Base-by-base conservation (phyloP, 2,329 filamentous ascomycete genomes). In the Parafenestella ontariensis region DNA sequence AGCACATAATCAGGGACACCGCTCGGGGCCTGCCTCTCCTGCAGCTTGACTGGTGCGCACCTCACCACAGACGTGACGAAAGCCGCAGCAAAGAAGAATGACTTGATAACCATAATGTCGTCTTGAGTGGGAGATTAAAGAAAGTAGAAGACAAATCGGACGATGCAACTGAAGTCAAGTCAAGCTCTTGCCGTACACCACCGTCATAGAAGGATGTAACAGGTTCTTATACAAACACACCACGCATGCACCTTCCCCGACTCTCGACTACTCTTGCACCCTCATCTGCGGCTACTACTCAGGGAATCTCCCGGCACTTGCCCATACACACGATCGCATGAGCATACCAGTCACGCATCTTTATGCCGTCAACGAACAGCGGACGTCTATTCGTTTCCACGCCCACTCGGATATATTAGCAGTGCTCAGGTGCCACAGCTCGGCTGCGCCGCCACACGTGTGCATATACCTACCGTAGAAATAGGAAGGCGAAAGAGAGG, bases 1-100 rank as follows among this genome's bases (percentile, higher is more conserved):
- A 76, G 20, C 0, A 77, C 73, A 62, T 70, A 77, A 21, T 72
- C 67, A 11, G 75, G 75, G 0, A 76, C 64, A n/a, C 64, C 61
- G 40, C 34, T 46, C 18, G 64, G 69, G 13, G 54, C 61, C 23
- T 71, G 68, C 44, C 66, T 59, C 29, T 61, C 43, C 34, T 56
- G 41, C 15, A 64, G 34, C 18, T 53, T 60, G 17, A 63, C 48
- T 1, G 70, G 68, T 13, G 60, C 65, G 21, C 65, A 49, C 6
- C 41, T 47, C 9, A 58, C 64, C 11, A 61, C 40, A 44, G 62
- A 50, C n/a, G 48, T 54, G 42, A 56, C 56, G n/a, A 61, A 28
- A 11, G 52, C 47, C 31, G 51, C 42, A 24, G 49, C 41, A 34
- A 57, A 10, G 23, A 65, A 43, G 20, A 62, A 34, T 9, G 42